phyloP scores from a whole-genome alignment of 2,329 filamentous ascomycete genomes.

The Emericellopsis cladophorae region DNA sequence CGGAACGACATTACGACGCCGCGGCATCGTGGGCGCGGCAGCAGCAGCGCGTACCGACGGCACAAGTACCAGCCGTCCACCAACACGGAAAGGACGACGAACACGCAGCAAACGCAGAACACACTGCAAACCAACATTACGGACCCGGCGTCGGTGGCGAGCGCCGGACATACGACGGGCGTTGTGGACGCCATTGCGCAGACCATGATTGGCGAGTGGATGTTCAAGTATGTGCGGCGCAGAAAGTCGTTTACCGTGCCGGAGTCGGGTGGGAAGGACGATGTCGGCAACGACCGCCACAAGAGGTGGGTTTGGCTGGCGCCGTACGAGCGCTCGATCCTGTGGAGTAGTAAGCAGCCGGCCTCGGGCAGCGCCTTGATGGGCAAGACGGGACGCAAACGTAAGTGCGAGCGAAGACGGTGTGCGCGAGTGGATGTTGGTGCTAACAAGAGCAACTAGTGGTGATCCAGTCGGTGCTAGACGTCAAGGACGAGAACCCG shows the following conservation, averaged over 20 bases:
- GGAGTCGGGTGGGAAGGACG: slow-evolving; percentile 54
- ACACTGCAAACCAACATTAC: slow-evolving; percentile 37
- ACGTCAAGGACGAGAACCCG: slow-evolving; percentile 89
- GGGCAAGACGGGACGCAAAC: slow-evolving; percentile 87
- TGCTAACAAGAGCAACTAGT: slow-evolving; percentile 38
- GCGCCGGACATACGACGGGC: slow-evolving; percentile 49
- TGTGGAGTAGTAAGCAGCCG: slow-evolving; percentile 98
- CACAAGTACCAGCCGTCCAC: slow-evolving; percentile 48
- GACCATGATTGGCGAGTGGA: slow-evolving; percentile 97
- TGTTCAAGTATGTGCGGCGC: slow-evolving; percentile 81
- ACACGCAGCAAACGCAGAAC: slow-evolving; percentile 22
- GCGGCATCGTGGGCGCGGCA: slow-evolving; percentile 26
- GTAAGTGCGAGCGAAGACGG: slow-evolving; percentile 42
- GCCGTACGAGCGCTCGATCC: slow-evolving; percentile 87
- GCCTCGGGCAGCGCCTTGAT: slow-evolving; percentile 75
- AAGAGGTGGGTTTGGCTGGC: slow-evolving; percentile 98
- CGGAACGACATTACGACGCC: slow-evolving; percentile 59
- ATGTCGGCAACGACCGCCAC: slow-evolving; percentile 67
- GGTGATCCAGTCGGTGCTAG: slow-evolving; percentile 86
- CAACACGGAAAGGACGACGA: slow-evolving; percentile 39
- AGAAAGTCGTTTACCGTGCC: slow-evolving; percentile 81
- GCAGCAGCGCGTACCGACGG: slow-evolving; percentile 24
- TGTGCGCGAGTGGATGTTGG: too few species aligned
- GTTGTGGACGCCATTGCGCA: slow-evolving; percentile 96
- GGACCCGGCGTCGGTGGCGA: slow-evolving; percentile 32